Conservation (phyloP, 2,329 filamentous ascomycete genomes). For the Penicillium sclerotigenum region DNA sequence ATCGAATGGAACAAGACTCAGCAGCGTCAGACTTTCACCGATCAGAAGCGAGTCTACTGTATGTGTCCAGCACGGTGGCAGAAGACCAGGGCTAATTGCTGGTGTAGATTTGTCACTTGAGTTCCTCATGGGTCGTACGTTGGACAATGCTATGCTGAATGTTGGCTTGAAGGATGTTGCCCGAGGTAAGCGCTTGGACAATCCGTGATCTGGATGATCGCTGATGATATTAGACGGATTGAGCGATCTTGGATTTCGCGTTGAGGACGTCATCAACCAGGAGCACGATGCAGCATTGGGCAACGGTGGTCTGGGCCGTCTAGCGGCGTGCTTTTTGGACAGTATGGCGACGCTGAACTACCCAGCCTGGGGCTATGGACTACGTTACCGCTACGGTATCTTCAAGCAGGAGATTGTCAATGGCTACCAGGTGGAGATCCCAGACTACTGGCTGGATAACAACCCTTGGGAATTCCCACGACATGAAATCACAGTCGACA, state of each 20-base stretch:
- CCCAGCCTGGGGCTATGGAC: constrained; percentile 94
- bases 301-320: constrained; percentile 89
- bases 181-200: constrained; percentile 56
- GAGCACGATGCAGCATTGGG: constrained; percentile 95
- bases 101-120: constrained; percentile 78
- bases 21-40: constrained; percentile 85
- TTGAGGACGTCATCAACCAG: constrained; percentile 91
- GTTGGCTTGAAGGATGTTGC: constrained; percentile 82
- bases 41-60: constrained; percentile 93
- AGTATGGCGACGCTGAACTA: constrained; percentile 92
- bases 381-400: constrained; percentile 94
- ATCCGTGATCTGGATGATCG: constrained; percentile 11
- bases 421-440: constrained; percentile 96
- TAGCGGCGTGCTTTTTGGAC: constrained; percentile 96
- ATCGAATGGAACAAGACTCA: constrained; percentile 98
- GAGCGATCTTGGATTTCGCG: constrained; percentile 84
- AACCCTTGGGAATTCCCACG: constrained; percentile 99
- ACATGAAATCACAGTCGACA: constrained; percentile 91
- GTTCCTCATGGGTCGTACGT: constrained; percentile 92
- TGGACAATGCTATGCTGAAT: constrained; percentile 99
- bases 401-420: constrained; percentile 99
- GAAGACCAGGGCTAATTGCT: neutral
- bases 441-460: constrained; percentile 98
- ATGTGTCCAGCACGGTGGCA: constrained; percentile 26
- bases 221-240: constrained; percentile 65